Conservation (phyloP, 352 stramenopile species). For the Phytopythium mirpurense region DNA sequence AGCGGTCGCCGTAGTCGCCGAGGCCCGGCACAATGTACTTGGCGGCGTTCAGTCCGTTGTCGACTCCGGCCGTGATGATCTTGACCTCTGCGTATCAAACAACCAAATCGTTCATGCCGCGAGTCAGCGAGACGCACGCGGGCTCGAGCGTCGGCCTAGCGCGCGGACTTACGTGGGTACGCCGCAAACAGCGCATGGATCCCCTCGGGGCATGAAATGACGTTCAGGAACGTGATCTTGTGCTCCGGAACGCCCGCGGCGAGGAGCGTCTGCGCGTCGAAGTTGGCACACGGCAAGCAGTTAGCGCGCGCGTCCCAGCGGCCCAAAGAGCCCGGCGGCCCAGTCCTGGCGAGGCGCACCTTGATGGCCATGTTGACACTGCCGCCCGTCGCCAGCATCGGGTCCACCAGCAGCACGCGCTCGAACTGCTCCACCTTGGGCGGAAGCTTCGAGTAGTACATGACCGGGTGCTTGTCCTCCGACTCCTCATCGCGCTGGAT, state of each 20-base stretch:
- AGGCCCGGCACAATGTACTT: conserved; percentile 97
- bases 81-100: conserved; percentile 46
- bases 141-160: background rate
- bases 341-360: conserved; percentile 15
- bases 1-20: conserved; percentile 95
- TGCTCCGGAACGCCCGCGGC: conserved; percentile 78
- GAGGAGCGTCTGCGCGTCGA: conserved; percentile 68
- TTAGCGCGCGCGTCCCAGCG: background rate
- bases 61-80: conserved; percentile 78
- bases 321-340: too few species aligned
- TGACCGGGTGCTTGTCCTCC: conserved; percentile 75
- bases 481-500: conserved; percentile 95
- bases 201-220: conserved; percentile 92
- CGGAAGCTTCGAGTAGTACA: conserved; percentile 96
- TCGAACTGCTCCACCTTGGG: conserved; percentile 68
- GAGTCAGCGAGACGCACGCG: too few species aligned
- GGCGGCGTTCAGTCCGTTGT: conserved; percentile 88
- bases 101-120: too few species aligned
- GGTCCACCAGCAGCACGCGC: conserved; percentile 94
- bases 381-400: conserved; percentile 93
- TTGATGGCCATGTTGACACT: conserved; percentile 91
- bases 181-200: conserved; percentile 66
- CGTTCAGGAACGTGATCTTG: conserved; percentile 94
- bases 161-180: conserved; percentile 49
- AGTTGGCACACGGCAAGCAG: conserved; percentile 3